These are phyloP conservation scores for Penicillium sp. DNA, from an alignment of 2,329 filamentous ascomycete genomes.

Conservation along the genomic window DNA sequence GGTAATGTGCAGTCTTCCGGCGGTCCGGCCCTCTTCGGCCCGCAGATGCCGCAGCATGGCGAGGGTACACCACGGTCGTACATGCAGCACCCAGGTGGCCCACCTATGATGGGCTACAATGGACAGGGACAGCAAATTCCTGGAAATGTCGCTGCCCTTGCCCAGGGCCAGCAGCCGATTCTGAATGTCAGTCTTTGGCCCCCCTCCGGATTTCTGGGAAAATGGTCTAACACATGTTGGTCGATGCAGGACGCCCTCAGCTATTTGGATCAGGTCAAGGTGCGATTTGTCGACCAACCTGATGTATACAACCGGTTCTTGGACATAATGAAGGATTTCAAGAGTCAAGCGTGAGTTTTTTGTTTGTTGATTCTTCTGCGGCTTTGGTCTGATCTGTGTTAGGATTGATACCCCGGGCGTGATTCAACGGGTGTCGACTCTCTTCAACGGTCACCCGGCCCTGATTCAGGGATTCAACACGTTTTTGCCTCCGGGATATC, in stretches of 20 bases:
- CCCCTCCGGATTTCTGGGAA: background rate
- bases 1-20: slow-evolving; percentile 56
- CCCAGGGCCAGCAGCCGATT: slow-evolving; percentile 79
- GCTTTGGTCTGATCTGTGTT: slow-evolving; percentile 14
- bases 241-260: slow-evolving; percentile 74
- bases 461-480: slow-evolving; percentile 98
- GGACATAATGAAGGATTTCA: slow-evolving; percentile 99
- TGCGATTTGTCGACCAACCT: slow-evolving; percentile 92
- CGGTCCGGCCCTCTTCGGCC: slow-evolving; percentile 62
- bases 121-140: slow-evolving; percentile 43
- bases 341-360: slow-evolving; percentile 77
- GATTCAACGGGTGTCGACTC: slow-evolving; percentile 89
- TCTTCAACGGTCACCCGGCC: slow-evolving; percentile 93
- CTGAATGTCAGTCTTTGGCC: slow-evolving; percentile 53
- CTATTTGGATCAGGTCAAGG: slow-evolving; percentile 97
- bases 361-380: background rate
- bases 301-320: slow-evolving; percentile 96
- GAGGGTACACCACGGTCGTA: slow-evolving; percentile 54
- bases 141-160: slow-evolving; percentile 55
- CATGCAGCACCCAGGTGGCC: slow-evolving; percentile 59
- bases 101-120: slow-evolving; percentile 50
- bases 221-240: slow-evolving; percentile 17
- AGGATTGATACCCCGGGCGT: slow-evolving; percentile 95
- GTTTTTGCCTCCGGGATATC: slow-evolving; percentile 89
- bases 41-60: slow-evolving; percentile 55